Conservation (phyloP, 164 flowering plant species). For the Umbellularia californica region DNA sequence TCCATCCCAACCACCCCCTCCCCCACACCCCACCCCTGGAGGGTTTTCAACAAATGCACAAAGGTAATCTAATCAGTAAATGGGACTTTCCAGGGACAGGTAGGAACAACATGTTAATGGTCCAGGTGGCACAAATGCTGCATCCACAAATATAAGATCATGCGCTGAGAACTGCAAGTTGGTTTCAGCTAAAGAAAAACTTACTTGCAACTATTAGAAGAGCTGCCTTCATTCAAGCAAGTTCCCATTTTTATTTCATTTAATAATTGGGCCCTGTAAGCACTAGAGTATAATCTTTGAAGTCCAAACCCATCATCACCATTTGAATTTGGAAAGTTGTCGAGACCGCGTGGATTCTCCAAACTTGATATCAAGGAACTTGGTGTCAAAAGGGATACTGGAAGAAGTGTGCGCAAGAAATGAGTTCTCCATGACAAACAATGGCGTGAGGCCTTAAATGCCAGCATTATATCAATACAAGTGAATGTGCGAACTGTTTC, state of each 20-base stretch:
- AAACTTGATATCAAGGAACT: slow-evolving; percentile 73
- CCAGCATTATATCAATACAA: slow-evolving; percentile 20
- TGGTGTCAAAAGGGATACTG: slow-evolving; percentile 25
- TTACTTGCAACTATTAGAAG: slow-evolving; percentile 79
- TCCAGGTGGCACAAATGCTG: neutral
- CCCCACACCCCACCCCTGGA: too few species aligned
- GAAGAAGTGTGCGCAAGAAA: slow-evolving; percentile 18
- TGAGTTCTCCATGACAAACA: slow-evolving; percentile 18
- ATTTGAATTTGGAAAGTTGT: slow-evolving; percentile 65
- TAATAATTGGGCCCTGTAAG: slow-evolving; percentile 49
- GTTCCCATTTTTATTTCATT: slow-evolving; percentile 67
- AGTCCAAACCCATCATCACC: slow-evolving; percentile 53
- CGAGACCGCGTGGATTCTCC: slow-evolving; percentile 80
- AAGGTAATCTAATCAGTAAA: neutral
- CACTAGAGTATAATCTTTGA: slow-evolving; percentile 59
- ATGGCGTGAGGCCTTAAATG: slow-evolving; percentile 19
- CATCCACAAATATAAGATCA: neutral
- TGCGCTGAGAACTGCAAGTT: neutral
- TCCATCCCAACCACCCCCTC: too few species aligned
- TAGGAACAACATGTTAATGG: neutral
- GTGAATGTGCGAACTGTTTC: slow-evolving; percentile 1
- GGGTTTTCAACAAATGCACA: neutral
- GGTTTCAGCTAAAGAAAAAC: slow-evolving; percentile 12
- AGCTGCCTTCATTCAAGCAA: slow-evolving; percentile 78
- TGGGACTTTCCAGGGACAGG: neutral